These are phyloP conservation scores for Musa troglodytarum DNA, from an alignment of 176 grass and related monocot genomes.

Conservation along the genomic window DNA sequence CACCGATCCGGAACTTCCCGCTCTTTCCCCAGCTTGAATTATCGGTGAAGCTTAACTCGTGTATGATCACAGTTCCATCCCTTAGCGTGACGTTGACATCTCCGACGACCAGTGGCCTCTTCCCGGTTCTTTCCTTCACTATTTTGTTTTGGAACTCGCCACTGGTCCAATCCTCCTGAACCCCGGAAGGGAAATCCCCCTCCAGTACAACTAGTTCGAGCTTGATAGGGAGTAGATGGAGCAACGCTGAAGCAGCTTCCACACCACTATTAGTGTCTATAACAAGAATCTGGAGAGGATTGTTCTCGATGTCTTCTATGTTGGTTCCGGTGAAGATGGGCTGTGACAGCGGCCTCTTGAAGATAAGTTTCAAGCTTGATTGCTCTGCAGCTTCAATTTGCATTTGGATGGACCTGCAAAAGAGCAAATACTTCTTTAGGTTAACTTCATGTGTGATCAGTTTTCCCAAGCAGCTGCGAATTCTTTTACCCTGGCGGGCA, in stretches of 20 bases:
- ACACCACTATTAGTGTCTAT: conserved; percentile 20
- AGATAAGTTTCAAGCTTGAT: conserved; percentile 41
- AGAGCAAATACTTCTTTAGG: not conserved
- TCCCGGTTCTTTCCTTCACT: conserved; percentile 55
- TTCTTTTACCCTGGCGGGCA: conserved; percentile 27
- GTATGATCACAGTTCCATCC: conserved; percentile 32
- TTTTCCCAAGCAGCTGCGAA: not conserved
- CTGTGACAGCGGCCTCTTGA: conserved; percentile 21
- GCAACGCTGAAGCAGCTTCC: not conserved
- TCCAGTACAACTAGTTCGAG: conserved; percentile 63
- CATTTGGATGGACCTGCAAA: conserved; percentile 26
- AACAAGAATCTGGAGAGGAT: conserved; percentile 46
- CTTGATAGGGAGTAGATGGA: conserved; percentile 25
- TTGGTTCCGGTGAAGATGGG: conserved; percentile 90
- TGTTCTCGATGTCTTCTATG: conserved; percentile 35
- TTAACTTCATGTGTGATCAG: not conserved
- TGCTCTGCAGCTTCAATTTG: conserved; percentile 18
- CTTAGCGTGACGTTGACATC: conserved; percentile 53
- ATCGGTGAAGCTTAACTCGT: conserved; percentile 58
- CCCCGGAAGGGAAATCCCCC: conserved; percentile 49
- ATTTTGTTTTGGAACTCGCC: conserved; percentile 40
- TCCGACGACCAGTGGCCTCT: conserved; percentile 68
- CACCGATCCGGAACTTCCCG: conserved; percentile 69
- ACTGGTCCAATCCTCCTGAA: conserved; percentile 35
- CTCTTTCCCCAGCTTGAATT: conserved; percentile 73